Percentiles rank a stretch among this genome's conserved stretches.
These are phyloP conservation scores for Yarrowia deformans DNA, from an alignment of 805 yeast species.

Conservation along the genomic window DNA sequence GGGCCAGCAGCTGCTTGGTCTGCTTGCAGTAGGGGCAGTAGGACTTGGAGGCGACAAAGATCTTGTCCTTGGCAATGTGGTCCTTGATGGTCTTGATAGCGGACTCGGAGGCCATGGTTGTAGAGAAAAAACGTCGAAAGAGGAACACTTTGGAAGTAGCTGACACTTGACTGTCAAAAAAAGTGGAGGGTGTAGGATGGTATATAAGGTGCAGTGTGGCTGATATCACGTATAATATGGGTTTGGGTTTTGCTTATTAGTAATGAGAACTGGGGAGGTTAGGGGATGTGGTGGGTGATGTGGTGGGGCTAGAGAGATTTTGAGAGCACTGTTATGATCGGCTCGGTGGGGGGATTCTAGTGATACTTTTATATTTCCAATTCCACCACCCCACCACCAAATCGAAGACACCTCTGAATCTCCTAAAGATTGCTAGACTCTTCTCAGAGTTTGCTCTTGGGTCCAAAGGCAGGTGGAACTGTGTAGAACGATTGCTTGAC, in stretches of 20 bases:
- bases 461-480: too few species aligned
- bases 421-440: too few species aligned
- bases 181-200: background rate
- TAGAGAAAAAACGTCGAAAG: conserved; percentile 38
- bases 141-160: conserved; percentile 23
- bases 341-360: too few species aligned
- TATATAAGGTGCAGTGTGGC: conserved; percentile 20
- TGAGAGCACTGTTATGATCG: too few species aligned
- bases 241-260: conserved; percentile 1
- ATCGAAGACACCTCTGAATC: too few species aligned
- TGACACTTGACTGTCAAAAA: background rate
- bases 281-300: background rate
- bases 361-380: too few species aligned
- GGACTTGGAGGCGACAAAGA: conserved; percentile 73
- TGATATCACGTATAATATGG: background rate
- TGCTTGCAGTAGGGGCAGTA: conserved; percentile 68
- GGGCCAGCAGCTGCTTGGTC: conserved; percentile 56
- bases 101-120: conserved; percentile 39
- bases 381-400: too few species aligned
- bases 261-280: background rate
- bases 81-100: conserved; percentile 41
- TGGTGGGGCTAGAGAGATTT: too few species aligned
- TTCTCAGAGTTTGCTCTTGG: too few species aligned
- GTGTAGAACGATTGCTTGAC: too few species aligned
- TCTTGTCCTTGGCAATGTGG: conserved; percentile 43